phyloP scores from a whole-genome alignment of 2,329 filamentous ascomycete genomes.

The Xylaria sp. region DNA sequence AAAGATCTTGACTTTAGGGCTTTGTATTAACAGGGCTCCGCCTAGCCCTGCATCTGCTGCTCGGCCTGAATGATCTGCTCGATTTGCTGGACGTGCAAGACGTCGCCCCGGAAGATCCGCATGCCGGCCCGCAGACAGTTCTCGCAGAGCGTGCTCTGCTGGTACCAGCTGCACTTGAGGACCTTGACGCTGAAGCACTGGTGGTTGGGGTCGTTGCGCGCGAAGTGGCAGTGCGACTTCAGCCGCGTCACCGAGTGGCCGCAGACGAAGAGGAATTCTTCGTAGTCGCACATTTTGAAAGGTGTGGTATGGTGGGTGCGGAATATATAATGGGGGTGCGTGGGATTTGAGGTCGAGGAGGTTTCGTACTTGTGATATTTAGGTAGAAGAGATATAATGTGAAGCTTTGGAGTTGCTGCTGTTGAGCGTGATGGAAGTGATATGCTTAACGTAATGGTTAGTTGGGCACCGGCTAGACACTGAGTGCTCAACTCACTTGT shows the following conservation, averaged over 20 bases:
- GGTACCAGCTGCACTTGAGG: constrained; percentile 69
- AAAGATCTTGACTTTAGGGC: constrained; percentile 1
- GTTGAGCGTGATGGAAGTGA: background rate
- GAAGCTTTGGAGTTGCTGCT: background rate
- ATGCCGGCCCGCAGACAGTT: constrained; percentile 53
- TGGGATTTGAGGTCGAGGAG: too few relatives aligned
- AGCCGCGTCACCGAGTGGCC: constrained; percentile 68
- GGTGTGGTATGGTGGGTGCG: background rate
- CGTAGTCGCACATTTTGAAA: constrained; percentile 73
- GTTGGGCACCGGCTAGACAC: background rate
- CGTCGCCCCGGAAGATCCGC: constrained; percentile 42
- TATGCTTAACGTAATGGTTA: constrained; percentile 1
- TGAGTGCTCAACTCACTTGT: constrained; percentile 10
- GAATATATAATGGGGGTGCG: background rate
- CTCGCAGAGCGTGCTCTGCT: constrained; percentile 63
- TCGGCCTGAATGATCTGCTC: background rate
- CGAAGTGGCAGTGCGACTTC: constrained; percentile 78
- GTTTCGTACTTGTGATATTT: background rate
- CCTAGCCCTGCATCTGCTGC: too few relatives aligned
- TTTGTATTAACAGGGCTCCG: background rate
- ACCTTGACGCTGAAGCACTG: constrained; percentile 75
- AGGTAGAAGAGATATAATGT: background rate
- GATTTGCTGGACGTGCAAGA: constrained; percentile 38
- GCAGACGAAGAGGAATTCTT: constrained; percentile 75
- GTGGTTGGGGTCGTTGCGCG: constrained; percentile 77